Conservation (phyloP, 1,284 basidiomycete genomes). For the Polyporus tsugae region DNA sequence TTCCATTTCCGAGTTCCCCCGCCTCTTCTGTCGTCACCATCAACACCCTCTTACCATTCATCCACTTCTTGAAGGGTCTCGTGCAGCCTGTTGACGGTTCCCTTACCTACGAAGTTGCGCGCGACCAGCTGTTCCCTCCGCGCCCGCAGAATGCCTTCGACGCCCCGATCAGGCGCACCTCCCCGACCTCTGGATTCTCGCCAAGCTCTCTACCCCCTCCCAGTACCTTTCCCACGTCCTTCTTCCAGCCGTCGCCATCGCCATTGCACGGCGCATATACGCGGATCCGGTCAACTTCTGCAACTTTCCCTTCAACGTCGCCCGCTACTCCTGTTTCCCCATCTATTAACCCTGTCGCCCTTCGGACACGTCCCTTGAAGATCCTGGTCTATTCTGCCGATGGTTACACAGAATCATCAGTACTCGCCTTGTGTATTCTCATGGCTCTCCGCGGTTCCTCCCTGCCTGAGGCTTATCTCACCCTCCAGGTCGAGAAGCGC, state of each 20-base stretch:
- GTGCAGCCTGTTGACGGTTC: slow-evolving; percentile 51
- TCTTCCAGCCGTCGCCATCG: slow-evolving; percentile 37
- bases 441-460: slow-evolving; percentile 81
- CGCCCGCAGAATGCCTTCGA: slow-evolving; percentile 24
- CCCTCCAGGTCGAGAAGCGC: slow-evolving; percentile 77
- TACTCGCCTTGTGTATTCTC: slow-evolving; percentile 87
- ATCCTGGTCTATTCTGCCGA: slow-evolving; percentile 81
- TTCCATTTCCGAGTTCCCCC: slow-evolving; percentile 76
- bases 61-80: slow-evolving; percentile 69
- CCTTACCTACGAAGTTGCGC: slow-evolving; percentile 35
- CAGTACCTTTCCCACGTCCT: slow-evolving; percentile 40
- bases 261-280: slow-evolving; percentile 34
- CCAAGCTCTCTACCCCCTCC: slow-evolving; percentile 44
- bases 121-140: slow-evolving; percentile 32
- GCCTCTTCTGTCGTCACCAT: slow-evolving; percentile 55
- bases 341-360: slow-evolving; percentile 21
- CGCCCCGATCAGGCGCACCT: slow-evolving; percentile 18
- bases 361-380: slow-evolving; percentile 66
- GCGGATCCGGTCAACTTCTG: slow-evolving; percentile 43
- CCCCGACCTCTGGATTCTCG: slow-evolving; percentile 30
- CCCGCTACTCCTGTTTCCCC: slow-evolving; percentile 38
- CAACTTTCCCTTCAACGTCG: slow-evolving; percentile 41
- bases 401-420: slow-evolving; percentile 91
- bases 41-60: slow-evolving; percentile 61
- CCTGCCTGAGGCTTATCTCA: slow-evolving; percentile 91